phyloP scores from a whole-genome alignment of 2,329 filamentous ascomycete species.

The Lecanicillium sp. region DNA sequence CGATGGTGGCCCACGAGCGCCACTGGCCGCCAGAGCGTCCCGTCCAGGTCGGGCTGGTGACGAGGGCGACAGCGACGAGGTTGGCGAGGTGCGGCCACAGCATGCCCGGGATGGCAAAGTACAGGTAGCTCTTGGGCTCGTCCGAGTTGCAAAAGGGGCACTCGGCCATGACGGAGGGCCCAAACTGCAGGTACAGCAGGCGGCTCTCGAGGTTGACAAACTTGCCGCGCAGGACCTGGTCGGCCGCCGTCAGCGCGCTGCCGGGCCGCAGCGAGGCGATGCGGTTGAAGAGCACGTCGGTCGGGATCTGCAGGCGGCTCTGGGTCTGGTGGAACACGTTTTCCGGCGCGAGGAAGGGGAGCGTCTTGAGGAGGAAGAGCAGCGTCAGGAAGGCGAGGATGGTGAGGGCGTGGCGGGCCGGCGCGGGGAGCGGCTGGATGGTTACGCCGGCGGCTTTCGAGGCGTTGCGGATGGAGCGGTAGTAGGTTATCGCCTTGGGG shows the following conservation, averaged over 20 bases:
- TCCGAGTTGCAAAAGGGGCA: slow-evolving; percentile 81
- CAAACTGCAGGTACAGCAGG: slow-evolving; percentile 76
- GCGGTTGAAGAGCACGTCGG: slow-evolving; percentile 75
- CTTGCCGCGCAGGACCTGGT: slow-evolving; percentile 58
- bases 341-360: slow-evolving; percentile 62
- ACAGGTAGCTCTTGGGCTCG: slow-evolving; percentile 62
- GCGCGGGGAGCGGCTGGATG: slow-evolving; percentile 47
- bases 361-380: slow-evolving; percentile 47
- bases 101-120: slow-evolving; percentile 71
- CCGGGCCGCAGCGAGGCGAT: slow-evolving; percentile 49
- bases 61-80: slow-evolving; percentile 61
- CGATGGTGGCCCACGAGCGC: slow-evolving; percentile 62
- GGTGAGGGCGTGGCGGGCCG: slow-evolving; percentile 49
- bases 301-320: slow-evolving; percentile 79
- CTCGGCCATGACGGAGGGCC: slow-evolving; percentile 61
- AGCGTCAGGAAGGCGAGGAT: slow-evolving; percentile 46
- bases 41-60: slow-evolving; percentile 61
- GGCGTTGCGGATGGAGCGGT: slow-evolving; percentile 46
- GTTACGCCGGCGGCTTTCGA: slow-evolving; percentile 33
- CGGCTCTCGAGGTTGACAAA: slow-evolving; percentile 66
- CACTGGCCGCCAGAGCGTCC: slow-evolving; percentile 59
- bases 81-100: slow-evolving; percentile 75
- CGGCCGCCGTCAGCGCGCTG: slow-evolving; percentile 42
- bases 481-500: slow-evolving; percentile 57
- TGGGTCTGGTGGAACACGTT: slow-evolving; percentile 75